Conservation (phyloP, 129 eudicot genomes). For the Logfia minima region DNA sequence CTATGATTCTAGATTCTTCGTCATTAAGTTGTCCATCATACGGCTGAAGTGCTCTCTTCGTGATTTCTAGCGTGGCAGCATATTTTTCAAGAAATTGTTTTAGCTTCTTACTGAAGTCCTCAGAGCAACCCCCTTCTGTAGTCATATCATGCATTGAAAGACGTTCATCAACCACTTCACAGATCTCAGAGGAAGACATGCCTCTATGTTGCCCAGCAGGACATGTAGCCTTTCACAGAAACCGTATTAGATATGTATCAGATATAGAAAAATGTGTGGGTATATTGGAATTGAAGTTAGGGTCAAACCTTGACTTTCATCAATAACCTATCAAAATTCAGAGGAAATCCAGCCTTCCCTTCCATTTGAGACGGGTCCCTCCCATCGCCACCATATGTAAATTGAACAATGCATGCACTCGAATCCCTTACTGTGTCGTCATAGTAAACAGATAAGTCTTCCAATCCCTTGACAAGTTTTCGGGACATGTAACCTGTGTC, state of each 20-base stretch:
- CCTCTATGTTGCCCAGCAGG: constrained; percentile 55
- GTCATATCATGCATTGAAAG: constrained; percentile 52
- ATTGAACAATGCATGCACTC: constrained; percentile 80
- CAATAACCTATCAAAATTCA: constrained; percentile 74
- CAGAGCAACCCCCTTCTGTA: constrained; percentile 64
- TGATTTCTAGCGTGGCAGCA: constrained; percentile 31
- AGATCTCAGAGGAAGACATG: constrained; percentile 55
- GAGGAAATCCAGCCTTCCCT: constrained; percentile 73
- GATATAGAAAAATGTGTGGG: neutral
- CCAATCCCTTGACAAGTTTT: constrained; percentile 80
- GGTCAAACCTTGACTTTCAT: constrained; percentile 75
- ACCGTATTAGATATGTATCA: constrained; percentile 15
- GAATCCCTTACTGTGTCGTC: constrained; percentile 88
- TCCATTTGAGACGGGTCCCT: constrained; percentile 98
- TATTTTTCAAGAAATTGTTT: constrained; percentile 43
- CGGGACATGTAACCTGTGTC: constrained; percentile 99
- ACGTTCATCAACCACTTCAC: constrained; percentile 44
- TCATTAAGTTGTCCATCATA: constrained; percentile 35
- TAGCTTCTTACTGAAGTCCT: constrained; percentile 43
- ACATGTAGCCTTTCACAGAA: constrained; percentile 73
- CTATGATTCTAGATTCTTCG: constrained; percentile 35
- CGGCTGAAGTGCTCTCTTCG: constrained; percentile 39
- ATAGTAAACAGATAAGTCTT: constrained; percentile 76
- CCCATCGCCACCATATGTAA: constrained; percentile 88
- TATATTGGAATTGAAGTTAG: constrained; percentile 8